phyloP scores from a whole-genome alignment of 176 grass and related monocot genomes.

The Oryza meyeriana region DNA sequence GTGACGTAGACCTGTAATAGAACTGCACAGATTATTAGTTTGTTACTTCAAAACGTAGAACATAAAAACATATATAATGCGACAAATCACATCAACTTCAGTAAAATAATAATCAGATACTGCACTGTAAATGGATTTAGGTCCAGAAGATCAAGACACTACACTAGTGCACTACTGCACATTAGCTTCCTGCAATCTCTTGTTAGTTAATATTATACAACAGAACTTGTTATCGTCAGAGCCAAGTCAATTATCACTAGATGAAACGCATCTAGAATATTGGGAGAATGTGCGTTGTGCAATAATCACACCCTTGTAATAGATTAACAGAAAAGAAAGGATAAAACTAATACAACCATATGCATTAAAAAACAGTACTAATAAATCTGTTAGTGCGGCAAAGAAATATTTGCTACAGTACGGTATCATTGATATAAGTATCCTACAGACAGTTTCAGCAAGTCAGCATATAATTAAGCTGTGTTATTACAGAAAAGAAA shows the following conservation, averaged over 20 bases:
- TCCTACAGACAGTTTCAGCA: neutral
- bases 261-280: neutral
- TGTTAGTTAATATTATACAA: neutral
- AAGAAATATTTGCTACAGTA: neutral
- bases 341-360: neutral
- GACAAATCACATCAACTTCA: neutral
- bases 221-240: neutral
- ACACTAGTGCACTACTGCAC: neutral
- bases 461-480: neutral
- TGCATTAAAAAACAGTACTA: neutral
- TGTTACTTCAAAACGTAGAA: slow-evolving; percentile 11
- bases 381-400: neutral
- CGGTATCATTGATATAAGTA: neutral
- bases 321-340: neutral
- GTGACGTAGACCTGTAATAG: slow-evolving; percentile 96
- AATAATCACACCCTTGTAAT: neutral
- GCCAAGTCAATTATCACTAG: neutral
- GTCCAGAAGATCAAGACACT: neutral
- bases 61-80: neutral
- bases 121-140: neutral
- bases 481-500: neutral
- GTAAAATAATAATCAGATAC: neutral
- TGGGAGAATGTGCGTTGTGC: neutral
- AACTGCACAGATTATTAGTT: slow-evolving; percentile 49
- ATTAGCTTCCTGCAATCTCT: neutral